Evolutionary conservation across 2,329 filamentous ascomycete species (phyloP).

Genomic region (Penicillium carneum): DNA sequence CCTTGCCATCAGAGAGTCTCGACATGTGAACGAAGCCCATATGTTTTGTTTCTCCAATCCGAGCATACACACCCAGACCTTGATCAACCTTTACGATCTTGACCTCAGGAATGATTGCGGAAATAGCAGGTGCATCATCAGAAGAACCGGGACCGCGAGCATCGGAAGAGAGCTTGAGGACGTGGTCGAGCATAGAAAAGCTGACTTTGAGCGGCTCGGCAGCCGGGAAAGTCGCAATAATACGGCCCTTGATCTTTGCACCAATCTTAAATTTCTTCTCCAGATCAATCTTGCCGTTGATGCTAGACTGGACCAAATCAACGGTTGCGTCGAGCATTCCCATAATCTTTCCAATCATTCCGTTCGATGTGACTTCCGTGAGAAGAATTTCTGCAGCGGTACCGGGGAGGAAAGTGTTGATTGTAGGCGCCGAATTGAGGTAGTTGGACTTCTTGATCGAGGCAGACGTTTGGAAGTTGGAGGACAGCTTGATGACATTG

Average conservation of each 20-base stretch:
- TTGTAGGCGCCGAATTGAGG: conserved; percentile 78
- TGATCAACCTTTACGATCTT: conserved; percentile 81
- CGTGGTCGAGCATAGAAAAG: conserved; percentile 85
- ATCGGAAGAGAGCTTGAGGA: conserved; percentile 66
- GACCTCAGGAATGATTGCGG: conserved; percentile 77
- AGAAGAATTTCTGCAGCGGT: conserved; percentile 87
- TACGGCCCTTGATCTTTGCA: conserved; percentile 80
- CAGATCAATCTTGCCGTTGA: conserved; percentile 72
- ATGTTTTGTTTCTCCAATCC: conserved; percentile 68
- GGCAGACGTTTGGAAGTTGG: conserved; percentile 72
- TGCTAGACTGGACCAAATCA: conserved; percentile 87
- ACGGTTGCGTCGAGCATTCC: conserved; percentile 89
- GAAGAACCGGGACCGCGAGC: conserved; percentile 49
- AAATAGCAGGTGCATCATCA: conserved; percentile 59
- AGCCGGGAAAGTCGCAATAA: conserved; percentile 85
- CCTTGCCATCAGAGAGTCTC: conserved; percentile 84
- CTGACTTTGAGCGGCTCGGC: conserved; percentile 83
- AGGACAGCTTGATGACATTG: conserved; percentile 85
- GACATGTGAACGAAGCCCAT: conserved; percentile 97
- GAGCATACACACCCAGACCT: conserved; percentile 80
- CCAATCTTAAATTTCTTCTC: conserved; percentile 82
- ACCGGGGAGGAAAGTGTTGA: conserved; percentile 89
- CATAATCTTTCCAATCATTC: conserved; percentile 89
- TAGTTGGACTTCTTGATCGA: conserved; percentile 70
- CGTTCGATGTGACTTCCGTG: conserved; percentile 74